A percentile compares a stretch with the other conserved stretches of the same genome.
phyloP scores from a whole-genome alignment of 495 filamentous ascomycete genomes.

The Recurvomyces mirabilis region DNA sequence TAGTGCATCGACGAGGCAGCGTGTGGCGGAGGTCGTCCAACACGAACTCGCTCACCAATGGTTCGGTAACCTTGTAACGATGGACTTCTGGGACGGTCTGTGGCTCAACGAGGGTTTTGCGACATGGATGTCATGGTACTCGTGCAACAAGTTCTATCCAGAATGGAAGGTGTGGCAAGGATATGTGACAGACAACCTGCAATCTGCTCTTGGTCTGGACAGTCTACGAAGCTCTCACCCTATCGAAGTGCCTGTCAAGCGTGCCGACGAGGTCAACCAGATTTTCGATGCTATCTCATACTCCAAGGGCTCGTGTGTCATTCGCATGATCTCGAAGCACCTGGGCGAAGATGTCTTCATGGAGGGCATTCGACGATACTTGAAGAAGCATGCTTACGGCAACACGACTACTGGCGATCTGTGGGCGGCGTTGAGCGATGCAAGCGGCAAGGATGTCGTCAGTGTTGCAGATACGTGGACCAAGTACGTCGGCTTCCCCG shows the following conservation, averaged over 20 bases:
- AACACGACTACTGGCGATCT: conserved; percentile 80
- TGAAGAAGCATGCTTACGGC: conserved; percentile 88
- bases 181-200: conserved; percentile 84
- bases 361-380: conserved; percentile 80
- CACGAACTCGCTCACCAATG: conserved; percentile 98
- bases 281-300: conserved; percentile 99
- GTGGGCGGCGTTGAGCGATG: conserved; percentile 80
- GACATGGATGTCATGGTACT: conserved; percentile 71
- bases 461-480: conserved; percentile 71
- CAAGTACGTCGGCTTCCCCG: conserved; percentile 65
- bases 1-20: conserved; percentile 84
- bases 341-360: conserved; percentile 88
- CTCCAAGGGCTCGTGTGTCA: conserved; percentile 87
- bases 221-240: conserved; percentile 91
- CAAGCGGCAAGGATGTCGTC: conserved; percentile 80
- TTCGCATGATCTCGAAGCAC: conserved; percentile 95
- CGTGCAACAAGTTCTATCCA: conserved; percentile 78
- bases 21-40: conserved; percentile 87
- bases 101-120: conserved; percentile 99
- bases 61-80: conserved; percentile 98
- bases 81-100: conserved; percentile 98
- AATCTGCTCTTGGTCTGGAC: conserved; percentile 77
- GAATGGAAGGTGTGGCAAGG: conserved; percentile 99
- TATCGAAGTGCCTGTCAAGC: conserved; percentile 93
- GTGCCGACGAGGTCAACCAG: conserved; percentile 91